phyloP scores from a whole-genome alignment of 1,284 basidiomycete species.

The Tylopilus sp. region DNA sequence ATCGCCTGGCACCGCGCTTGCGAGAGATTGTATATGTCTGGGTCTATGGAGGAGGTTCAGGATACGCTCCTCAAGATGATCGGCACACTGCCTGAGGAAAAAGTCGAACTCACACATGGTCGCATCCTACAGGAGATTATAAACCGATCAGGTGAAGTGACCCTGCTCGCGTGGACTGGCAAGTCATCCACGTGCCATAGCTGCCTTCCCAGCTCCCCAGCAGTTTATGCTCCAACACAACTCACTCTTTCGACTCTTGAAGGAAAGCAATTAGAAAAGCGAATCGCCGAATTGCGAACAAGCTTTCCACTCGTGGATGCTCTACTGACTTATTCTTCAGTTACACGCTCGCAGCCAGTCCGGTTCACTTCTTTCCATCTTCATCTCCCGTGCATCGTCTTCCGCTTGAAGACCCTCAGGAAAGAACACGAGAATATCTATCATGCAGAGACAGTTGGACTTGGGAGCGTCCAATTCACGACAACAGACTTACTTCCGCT shows the following conservation, averaged over 20 bases:
- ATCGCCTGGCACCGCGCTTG: slow-evolving; percentile 17
- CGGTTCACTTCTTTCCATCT: neutral
- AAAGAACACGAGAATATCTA: neutral
- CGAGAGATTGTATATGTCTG: neutral
- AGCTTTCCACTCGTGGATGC: neutral
- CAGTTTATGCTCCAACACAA: neutral
- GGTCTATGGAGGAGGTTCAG: neutral
- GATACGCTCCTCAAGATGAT: neutral
- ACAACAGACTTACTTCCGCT: neutral
- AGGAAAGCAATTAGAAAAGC: neutral
- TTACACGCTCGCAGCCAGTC: neutral
- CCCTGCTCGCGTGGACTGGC: slow-evolving; percentile 30
- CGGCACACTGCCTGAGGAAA: slow-evolving; percentile 1
- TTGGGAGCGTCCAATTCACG: neutral
- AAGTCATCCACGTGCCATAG: slow-evolving; percentile 27
- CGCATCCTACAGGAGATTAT: slow-evolving; percentile 25
- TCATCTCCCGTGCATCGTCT: neutral
- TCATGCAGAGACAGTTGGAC: neutral
- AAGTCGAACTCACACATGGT: slow-evolving; percentile 23
- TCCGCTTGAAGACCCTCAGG: neutral
- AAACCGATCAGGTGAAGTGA: slow-evolving; percentile 9
- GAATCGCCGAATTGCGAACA: neutral
- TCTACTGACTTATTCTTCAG: neutral
- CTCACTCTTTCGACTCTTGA: slow-evolving; percentile 16
- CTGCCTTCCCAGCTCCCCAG: slow-evolving; percentile 11